Base-by-base conservation (phyloP, 2,329 filamentous ascomycete genomes). In the Cercospora nicotianae region DNA sequence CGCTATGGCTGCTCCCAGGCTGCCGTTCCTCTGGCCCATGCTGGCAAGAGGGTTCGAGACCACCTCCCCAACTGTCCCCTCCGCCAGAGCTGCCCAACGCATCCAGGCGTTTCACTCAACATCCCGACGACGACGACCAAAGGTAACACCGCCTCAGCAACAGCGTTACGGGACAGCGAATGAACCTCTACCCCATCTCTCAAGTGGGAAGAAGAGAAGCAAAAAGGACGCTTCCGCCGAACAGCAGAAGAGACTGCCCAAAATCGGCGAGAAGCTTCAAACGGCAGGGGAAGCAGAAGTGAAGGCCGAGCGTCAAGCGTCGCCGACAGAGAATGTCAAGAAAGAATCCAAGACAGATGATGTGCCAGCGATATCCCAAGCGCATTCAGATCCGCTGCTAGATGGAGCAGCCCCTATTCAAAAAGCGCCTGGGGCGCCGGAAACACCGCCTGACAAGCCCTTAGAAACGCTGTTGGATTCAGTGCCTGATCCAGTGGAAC, bases 1-100 rank as follows among this genome's bases (percentile, higher is more conserved):
- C n/a, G 55, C 68, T 64, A 83, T 83, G 82, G 78, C 81, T 18
- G 74, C 79, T 55, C 82, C 82, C 13, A 79, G 80, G 53, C 73
- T 84, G 57, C 80, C 81, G 28, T 83, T 83, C 71, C 76, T 84
- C 51, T 84, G 82, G 79, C 82, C 82, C 0, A 79, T 81, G 73
- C 75, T 84, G 57, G 82, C 79, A 62, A 78, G 77, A 58, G 75
- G 80, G 1, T 70, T 74, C 7, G 76, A 72, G 63, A 71, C 64
- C 51, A 68, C 67, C 9, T 69, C 68, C 30, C 74, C 72, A 16
- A 71, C 61, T 5, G 62, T 68, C 7, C 72, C 75, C 70, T 72
- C 70, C 20, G 72, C 71, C 18, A 69, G 68, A 64, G 72, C 74
- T 16, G 71, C 72, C 30, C 68, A 71, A 20, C 73, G 72, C 45